These are phyloP conservation scores for Ramaria sp. DNA, from an alignment of 768 basidiomycete species.

Conservation along the genomic window DNA sequence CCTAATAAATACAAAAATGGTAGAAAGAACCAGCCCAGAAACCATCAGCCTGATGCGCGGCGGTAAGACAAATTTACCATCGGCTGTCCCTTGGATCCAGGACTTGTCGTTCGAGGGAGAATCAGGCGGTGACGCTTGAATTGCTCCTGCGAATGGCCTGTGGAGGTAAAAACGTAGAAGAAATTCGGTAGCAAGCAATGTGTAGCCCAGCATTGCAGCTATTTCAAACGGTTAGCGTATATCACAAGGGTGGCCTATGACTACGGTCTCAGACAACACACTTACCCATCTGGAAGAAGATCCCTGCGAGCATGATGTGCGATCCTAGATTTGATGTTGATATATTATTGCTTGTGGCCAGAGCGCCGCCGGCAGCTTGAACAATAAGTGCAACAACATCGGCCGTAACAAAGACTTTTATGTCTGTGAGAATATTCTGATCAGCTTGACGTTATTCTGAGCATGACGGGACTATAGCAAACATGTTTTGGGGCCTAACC, in stretches of 20 bases:
- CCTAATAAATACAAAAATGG: constrained; percentile 40
- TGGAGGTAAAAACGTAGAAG: constrained; percentile 26
- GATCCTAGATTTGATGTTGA: constrained; percentile 13
- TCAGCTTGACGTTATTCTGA: too few relatives aligned
- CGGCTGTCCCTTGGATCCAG: neutral
- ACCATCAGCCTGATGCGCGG: constrained; percentile 14
- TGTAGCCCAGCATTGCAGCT: constrained; percentile 35
- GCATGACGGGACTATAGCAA: neutral
- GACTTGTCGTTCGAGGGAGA: neutral
- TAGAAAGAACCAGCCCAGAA: constrained; percentile 16
- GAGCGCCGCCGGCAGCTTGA: constrained; percentile 1
- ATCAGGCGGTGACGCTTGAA: neutral
- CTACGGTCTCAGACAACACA: too few relatives aligned
- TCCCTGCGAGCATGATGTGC: constrained; percentile 52
- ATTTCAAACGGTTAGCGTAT: constrained; percentile 1
- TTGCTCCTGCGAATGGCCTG: constrained; percentile 6
- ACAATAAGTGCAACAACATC: constrained; percentile 2
- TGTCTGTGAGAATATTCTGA: neutral
- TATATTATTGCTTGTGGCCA: neutral
- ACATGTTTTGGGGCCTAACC: constrained; percentile 30
- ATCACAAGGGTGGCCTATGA: too few relatives aligned
- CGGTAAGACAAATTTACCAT: neutral
- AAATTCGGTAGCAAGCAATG: constrained; percentile 33
- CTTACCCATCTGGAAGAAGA: constrained; percentile 45
- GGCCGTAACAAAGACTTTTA: neutral